phyloP scores from a whole-genome alignment of 495 filamentous ascomycete genomes.

The Annulohypoxylon stygium region DNA sequence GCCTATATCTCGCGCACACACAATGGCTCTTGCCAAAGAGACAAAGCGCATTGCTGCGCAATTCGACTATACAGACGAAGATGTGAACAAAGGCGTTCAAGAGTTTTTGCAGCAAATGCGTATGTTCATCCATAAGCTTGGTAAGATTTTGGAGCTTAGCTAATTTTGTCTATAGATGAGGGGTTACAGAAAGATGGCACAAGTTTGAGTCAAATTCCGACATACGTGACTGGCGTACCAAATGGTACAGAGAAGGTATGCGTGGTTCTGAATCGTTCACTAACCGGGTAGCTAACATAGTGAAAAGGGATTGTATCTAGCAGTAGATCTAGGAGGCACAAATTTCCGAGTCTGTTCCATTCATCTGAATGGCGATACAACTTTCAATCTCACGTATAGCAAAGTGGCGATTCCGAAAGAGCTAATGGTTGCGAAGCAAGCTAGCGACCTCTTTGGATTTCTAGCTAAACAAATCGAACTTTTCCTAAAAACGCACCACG shows the following conservation, averaged over 20 bases:
- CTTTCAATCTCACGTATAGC: constrained; percentile 89
- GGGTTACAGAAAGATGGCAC: constrained; percentile 83
- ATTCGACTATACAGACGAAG: constrained; percentile 86
- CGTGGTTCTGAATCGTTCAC: background rate
- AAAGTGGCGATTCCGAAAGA: constrained; percentile 92
- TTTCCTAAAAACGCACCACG: constrained; percentile 89
- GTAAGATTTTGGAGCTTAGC: constrained; percentile 10
- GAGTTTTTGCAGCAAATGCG: constrained; percentile 90
- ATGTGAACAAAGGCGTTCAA: constrained; percentile 81
- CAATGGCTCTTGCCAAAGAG: constrained; percentile 74
- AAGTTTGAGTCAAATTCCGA: constrained; percentile 93
- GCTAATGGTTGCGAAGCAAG: constrained; percentile 89
- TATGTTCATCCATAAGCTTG: constrained; percentile 56
- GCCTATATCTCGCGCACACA: constrained; percentile 60
- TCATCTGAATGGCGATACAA: constrained; percentile 89
- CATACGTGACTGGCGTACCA: constrained; percentile 93
- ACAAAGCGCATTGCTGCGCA: constrained; percentile 82
- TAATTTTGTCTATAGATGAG: constrained; percentile 67
- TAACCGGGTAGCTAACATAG: constrained; percentile 12
- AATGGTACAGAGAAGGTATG: constrained; percentile 95
- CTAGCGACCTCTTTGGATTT: constrained; percentile 91
- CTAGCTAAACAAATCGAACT: constrained; percentile 89
- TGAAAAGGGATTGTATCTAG: constrained; percentile 87
- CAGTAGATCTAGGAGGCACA: constrained; percentile 95
- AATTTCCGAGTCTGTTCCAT: constrained; percentile 99